phyloP scores from a whole-genome alignment of 768 basidiomycete species.

The Lactarius deliciosus region DNA sequence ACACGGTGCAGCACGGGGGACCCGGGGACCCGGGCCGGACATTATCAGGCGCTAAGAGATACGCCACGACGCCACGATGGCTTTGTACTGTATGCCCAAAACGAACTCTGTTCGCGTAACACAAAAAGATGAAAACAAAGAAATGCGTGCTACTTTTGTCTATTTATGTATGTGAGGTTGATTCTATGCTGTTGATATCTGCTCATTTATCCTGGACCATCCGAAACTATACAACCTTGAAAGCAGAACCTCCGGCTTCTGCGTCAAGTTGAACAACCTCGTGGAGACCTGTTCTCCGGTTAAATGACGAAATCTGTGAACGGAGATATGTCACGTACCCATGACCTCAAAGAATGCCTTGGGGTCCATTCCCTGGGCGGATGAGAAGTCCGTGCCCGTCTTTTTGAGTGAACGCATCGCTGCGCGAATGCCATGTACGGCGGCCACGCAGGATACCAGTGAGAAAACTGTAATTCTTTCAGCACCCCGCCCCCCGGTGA shows the following conservation, averaged over 20 bases:
- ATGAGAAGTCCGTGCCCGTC: constrained; percentile 70
- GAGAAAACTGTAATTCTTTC: constrained; percentile 56
- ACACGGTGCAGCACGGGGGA: not conserved
- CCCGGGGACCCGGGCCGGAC: no score
- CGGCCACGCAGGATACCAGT: constrained; percentile 72
- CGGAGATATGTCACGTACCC: constrained; percentile 44
- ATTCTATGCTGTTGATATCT: not conserved
- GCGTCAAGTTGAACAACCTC: constrained; percentile 56
- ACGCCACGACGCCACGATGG: no score
- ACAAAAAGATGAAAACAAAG: not conserved
- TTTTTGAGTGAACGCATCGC: constrained; percentile 75
- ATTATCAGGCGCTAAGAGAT: not conserved
- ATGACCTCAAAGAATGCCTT: constrained; percentile 76
- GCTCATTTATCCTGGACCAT: not conserved
- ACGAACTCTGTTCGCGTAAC: no score
- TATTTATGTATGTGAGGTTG: not conserved
- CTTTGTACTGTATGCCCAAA: no score
- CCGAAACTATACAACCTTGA: constrained; percentile 6
- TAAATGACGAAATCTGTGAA: constrained; percentile 13
- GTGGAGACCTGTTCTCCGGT: constrained; percentile 43
- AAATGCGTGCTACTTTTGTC: not conserved
- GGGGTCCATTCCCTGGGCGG: constrained; percentile 67
- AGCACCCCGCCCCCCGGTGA: not conserved
- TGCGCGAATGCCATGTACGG: constrained; percentile 74
- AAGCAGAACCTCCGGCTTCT: constrained; percentile 22